phyloP scores from a whole-genome alignment of 2,329 filamentous ascomycete genomes.

The Fusarium oligoseptatum region DNA sequence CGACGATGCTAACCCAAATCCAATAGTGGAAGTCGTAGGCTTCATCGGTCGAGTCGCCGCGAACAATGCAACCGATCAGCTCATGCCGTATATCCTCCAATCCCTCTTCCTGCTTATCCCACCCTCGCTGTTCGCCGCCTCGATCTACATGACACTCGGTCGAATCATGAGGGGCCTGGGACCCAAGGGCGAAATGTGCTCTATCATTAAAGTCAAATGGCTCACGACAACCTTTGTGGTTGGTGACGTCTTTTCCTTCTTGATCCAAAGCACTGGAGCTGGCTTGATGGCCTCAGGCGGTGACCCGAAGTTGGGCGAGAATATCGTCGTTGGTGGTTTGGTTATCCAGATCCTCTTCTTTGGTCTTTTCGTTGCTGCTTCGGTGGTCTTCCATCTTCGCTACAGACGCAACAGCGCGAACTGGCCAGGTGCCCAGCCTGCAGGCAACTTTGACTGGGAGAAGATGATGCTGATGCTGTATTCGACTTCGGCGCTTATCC shows the following conservation, averaged over 20 bases:
- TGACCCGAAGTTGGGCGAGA: slow-evolving; percentile 53
- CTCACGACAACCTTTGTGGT: slow-evolving; percentile 65
- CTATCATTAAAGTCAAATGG: slow-evolving; percentile 49
- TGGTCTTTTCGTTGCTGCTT: slow-evolving; percentile 63
- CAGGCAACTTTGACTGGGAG: slow-evolving; percentile 48
- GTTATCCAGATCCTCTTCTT: slow-evolving; percentile 69
- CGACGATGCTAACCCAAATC: slow-evolving; percentile 24
- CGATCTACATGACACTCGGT: slow-evolving; percentile 60
- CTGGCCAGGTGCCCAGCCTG: background rate
- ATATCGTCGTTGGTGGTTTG: slow-evolving; percentile 66
- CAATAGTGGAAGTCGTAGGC: slow-evolving; percentile 54
- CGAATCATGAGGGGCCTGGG: slow-evolving; percentile 53
- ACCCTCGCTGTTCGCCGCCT: slow-evolving; percentile 55
- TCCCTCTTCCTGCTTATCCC: slow-evolving; percentile 50
- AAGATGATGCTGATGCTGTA: slow-evolving; percentile 53
- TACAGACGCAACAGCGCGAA: slow-evolving; percentile 21
- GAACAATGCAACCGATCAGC: slow-evolving; percentile 37
- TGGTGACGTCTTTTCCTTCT: slow-evolving; percentile 63
- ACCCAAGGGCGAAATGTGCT: slow-evolving; percentile 37
- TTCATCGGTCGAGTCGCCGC: slow-evolving; percentile 47
- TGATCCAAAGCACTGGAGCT: slow-evolving; percentile 59
- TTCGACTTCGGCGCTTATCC: slow-evolving; percentile 52
- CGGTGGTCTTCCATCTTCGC: slow-evolving; percentile 60
- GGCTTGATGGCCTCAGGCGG: slow-evolving; percentile 46
- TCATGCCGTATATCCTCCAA: slow-evolving; percentile 50